A percentile compares a stretch with the other conserved stretches of the same genome.
These are phyloP conservation scores for Jamesozyma hellenica DNA, from an alignment of 805 yeast genomes.

Conservation along the genomic window DNA sequence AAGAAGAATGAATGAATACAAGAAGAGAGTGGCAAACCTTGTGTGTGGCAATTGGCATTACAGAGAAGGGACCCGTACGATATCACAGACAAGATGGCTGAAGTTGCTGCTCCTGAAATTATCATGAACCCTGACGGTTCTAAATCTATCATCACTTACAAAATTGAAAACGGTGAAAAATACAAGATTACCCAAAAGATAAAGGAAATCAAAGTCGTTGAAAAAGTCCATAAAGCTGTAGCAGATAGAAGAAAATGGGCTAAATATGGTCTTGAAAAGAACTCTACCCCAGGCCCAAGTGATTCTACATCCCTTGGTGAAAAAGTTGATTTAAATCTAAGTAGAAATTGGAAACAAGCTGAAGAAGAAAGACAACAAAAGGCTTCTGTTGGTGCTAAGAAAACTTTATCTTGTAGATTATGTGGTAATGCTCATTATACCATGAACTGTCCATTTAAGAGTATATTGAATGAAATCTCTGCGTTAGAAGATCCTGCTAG, in stretches of 20 bases:
- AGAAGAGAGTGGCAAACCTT: too few relatives aligned
- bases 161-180: slow-evolving; percentile 70
- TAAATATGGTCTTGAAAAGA: slow-evolving; percentile 75
- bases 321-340: slow-evolving; percentile 63
- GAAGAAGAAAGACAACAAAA: slow-evolving; percentile 57
- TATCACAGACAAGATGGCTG: slow-evolving; percentile 35
- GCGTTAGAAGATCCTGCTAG: slow-evolving; percentile 31
- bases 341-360: slow-evolving; percentile 66
- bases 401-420: slow-evolving; percentile 62
- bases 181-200: slow-evolving; percentile 82
- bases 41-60: too few relatives aligned
- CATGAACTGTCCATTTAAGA: slow-evolving; percentile 91
- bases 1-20: too few relatives aligned
- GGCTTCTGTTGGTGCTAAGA: slow-evolving; percentile 35
- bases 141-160: slow-evolving; percentile 72
- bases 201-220: slow-evolving; percentile 65
- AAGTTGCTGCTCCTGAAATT: slow-evolving; percentile 63
- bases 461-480: slow-evolving; percentile 52
- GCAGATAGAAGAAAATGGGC: slow-evolving; percentile 85
- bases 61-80: too few relatives aligned
- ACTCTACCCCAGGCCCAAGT: slow-evolving; percentile 76
- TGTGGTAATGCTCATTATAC: slow-evolving; percentile 95
- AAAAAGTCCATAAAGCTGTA: slow-evolving; percentile 71
- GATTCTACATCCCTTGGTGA: slow-evolving; percentile 83
- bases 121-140: slow-evolving; percentile 80